Evolutionary conservation across 1,139 yeast genomes (phyloP), one percentile per base, ranked within the genome.

Genomic region (Zygosaccharomyces sapae): DNA sequence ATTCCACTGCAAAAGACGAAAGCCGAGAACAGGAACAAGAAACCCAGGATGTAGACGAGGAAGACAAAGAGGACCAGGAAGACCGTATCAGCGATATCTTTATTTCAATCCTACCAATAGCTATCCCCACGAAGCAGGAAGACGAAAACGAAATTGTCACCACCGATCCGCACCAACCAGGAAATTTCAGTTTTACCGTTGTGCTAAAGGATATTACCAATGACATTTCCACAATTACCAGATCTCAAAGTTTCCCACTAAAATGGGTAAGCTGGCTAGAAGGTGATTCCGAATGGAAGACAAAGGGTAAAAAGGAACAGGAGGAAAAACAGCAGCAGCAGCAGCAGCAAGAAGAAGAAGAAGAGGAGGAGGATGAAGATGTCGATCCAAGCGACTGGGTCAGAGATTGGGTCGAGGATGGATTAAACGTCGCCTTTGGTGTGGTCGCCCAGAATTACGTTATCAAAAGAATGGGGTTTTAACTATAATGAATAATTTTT

Each of bases 311-410:
- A 48, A 40, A 58, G 42, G 47, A 52, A 27, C 41, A 50, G 13
- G 12, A 29, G 7, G 44, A 48, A 13, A 27, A 43, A 19, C 41
- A 42, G 9, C 37, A n/a, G 4, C 44, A 48, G 10, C 49, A 54
- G 7, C 47, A 51, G 16, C 54, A 55, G 9, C 59, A 55, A 13
- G 52, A 45, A 5, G 47, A 52, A 30, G 52, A 52, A 4, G 56
- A 49, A 5, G 67, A 58, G 19, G 67, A 62, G 4, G 56, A 59
- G 3, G 73, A 66, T n/a, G 74, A 67, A 8, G 77, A 72, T n/a
- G 78, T 89, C 37, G 96, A 90, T 65, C 96, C 97, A 8, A 75
- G 88, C 44, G 96, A 87, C 55, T 92, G 97, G 98, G 95, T 92
- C n/a, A 76, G 79, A 45, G 92, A 81, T 50, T 90, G 97, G 97